Conservation (phyloP, 371 early-diverging fungal species). For the Mortierella sp. region DNA sequence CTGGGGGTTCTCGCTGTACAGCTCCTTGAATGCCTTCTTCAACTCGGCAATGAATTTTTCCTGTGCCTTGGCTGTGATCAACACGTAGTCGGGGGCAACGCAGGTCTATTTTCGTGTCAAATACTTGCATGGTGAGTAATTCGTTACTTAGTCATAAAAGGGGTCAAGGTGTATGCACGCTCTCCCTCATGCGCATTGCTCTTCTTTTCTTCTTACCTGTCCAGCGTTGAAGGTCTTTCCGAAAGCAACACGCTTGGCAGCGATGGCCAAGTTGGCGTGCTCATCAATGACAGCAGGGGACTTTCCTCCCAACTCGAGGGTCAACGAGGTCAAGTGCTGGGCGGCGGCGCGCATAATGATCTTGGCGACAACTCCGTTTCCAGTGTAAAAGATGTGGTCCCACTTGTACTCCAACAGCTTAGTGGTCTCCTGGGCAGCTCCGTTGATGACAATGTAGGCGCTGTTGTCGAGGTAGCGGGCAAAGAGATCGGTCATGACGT, state of each 20-base stretch:
- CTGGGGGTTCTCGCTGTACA: slow-evolving; percentile 70
- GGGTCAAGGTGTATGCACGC: neutral
- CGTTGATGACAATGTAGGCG: slow-evolving; percentile 81
- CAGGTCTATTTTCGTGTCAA: slow-evolving; percentile 71
- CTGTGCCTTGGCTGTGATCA: slow-evolving; percentile 69
- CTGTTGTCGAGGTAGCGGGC: slow-evolving; percentile 81
- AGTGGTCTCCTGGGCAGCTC: slow-evolving; percentile 85
- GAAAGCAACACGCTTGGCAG: slow-evolving; percentile 86
- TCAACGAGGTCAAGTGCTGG: slow-evolving; percentile 78
- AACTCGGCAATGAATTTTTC: slow-evolving; percentile 66
- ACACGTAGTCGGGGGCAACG: slow-evolving; percentile 89
- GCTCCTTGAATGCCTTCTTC: slow-evolving; percentile 62
- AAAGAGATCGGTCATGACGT: slow-evolving; percentile 72
- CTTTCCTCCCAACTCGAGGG: slow-evolving; percentile 93
- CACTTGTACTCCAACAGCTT: slow-evolving; percentile 77
- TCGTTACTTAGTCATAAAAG: neutral
- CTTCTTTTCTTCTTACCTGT: slow-evolving; percentile 66
- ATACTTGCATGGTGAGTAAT: neutral
- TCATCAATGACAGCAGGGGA: slow-evolving; percentile 82
- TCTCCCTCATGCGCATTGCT: neutral
- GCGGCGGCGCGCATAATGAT: slow-evolving; percentile 85
- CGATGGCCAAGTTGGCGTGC: slow-evolving; percentile 72
- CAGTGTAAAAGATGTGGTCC: slow-evolving; percentile 94
- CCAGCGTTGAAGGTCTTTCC: slow-evolving; percentile 89
- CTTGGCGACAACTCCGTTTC: slow-evolving; percentile 82